These are phyloP conservation scores for Penicillium maclennaniae DNA, from an alignment of 495 filamentous ascomycete genomes.

Conservation along the genomic window DNA sequence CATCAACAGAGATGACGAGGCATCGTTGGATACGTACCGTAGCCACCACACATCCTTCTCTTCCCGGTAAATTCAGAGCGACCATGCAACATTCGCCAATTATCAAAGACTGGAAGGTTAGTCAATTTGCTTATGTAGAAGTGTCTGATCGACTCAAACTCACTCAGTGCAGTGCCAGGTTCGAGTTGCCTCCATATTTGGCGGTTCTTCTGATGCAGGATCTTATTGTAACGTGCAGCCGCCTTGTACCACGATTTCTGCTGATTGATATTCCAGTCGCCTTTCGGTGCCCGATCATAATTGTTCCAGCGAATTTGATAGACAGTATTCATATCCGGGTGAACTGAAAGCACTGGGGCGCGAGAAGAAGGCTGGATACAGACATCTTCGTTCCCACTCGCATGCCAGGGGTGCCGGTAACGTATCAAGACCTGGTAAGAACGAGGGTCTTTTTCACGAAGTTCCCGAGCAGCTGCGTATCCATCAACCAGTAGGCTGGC, in stretches of 20 bases:
- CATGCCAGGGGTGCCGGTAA: constrained; percentile 63
- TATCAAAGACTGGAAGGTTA: constrained; percentile 72
- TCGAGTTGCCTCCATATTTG: constrained; percentile 74
- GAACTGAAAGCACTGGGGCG: constrained; percentile 61
- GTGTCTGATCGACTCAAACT: constrained; percentile 17
- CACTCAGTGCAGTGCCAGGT: constrained; percentile 75
- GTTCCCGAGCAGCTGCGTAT: constrained; percentile 60
- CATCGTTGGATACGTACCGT: constrained; percentile 55
- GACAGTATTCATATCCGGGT: constrained; percentile 34
- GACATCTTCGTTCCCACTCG: constrained; percentile 78
- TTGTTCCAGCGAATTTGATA: constrained; percentile 87
- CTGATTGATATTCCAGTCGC: constrained; percentile 32
- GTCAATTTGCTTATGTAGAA: constrained; percentile 3
- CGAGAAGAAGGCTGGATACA: constrained; percentile 64
- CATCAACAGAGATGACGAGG: background rate
- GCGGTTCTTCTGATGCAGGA: constrained; percentile 48
- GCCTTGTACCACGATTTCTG: constrained; percentile 71
- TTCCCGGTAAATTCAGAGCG: constrained; percentile 75
- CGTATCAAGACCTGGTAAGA: constrained; percentile 51
- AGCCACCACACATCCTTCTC: constrained; percentile 83
- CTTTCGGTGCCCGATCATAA: constrained; percentile 66
- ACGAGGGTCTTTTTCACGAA: constrained; percentile 45
- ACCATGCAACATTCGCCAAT: constrained; percentile 91
- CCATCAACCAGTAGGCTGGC: constrained; percentile 78
- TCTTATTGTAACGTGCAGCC: constrained; percentile 59